These are phyloP conservation scores for Pseudoperonospora humuli DNA, from an alignment of 352 stramenopile species.

Conservation along the genomic window DNA sequence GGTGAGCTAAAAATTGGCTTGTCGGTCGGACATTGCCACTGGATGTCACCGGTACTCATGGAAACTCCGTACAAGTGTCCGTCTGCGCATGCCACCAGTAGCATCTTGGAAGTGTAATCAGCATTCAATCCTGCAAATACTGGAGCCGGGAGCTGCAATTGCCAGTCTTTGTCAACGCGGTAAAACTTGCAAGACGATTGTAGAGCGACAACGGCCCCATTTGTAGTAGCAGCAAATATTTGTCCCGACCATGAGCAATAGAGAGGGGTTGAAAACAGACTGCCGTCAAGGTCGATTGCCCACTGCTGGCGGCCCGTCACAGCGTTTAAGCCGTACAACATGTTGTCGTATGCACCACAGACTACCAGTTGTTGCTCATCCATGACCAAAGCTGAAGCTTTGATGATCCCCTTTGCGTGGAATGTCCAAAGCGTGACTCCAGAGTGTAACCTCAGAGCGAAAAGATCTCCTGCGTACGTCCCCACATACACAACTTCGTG, in stretches of 20 bases:
- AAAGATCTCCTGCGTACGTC: constrained; percentile 44
- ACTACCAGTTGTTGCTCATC: constrained; percentile 34
- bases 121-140: constrained; percentile 48
- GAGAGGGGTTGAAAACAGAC: constrained; percentile 41
- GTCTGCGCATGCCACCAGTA: constrained; percentile 46
- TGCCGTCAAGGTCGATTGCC: constrained; percentile 27
- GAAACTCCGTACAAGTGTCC: constrained; percentile 34
- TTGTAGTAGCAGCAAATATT: constrained; percentile 37
- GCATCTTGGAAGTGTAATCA: constrained; percentile 5
- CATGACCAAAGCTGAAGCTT: constrained; percentile 39
- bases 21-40: constrained; percentile 30
- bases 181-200: constrained; percentile 2
- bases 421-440: constrained; percentile 31
- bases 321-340: constrained; percentile 32
- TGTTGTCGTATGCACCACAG: constrained; percentile 42
- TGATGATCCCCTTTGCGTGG: constrained; percentile 32
- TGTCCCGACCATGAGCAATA: constrained; percentile 14
- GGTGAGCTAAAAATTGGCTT: constrained; percentile 61
- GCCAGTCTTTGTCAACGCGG: constrained; percentile 11
- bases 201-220: constrained; percentile 24
- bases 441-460: constrained; percentile 30
- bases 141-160: constrained; percentile 29
- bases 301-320: constrained; percentile 19
- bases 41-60: constrained; percentile 12
- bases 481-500: constrained; percentile 35